A percentile compares a stretch with the other conserved stretches of the same genome.
Conservation (phyloP, 1,284 basidiomycete species). For the Tilletia walkeri region DNA sequence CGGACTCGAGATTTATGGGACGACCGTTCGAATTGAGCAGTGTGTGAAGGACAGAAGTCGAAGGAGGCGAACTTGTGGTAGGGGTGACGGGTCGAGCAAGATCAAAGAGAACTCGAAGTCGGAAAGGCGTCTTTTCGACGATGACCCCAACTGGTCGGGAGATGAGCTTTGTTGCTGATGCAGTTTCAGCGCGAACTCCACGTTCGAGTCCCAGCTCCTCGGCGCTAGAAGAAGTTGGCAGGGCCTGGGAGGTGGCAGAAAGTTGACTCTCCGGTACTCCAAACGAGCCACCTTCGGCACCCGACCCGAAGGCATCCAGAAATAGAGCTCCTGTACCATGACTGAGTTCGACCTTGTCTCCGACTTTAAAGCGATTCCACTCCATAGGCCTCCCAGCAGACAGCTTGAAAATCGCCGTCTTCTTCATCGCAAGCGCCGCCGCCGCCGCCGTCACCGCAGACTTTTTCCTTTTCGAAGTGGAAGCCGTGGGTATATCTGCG, state of each 20-base stretch:
- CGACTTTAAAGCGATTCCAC: conserved; percentile 18
- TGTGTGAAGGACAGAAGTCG: neutral
- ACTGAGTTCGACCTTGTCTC: conserved; percentile 24
- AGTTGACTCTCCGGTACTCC: neutral
- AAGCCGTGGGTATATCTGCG: neutral
- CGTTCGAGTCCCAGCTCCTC: too few relatives aligned
- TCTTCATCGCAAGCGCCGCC: conserved; percentile 39
- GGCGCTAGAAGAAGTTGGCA: neutral
- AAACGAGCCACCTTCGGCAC: neutral
- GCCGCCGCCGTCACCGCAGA: conserved; percentile 21
- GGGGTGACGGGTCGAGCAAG: neutral
- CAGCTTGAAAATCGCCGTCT: conserved; percentile 45
- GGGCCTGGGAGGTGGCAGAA: neutral
- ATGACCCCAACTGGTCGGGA: conserved; percentile 9
- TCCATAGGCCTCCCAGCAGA: conserved; percentile 26
- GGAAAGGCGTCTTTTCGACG: conserved; percentile 2
- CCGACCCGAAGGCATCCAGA: conserved; percentile 3
- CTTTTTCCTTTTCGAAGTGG: neutral
- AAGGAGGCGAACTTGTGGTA: neutral
- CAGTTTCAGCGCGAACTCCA: neutral
- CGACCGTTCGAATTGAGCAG: conserved; percentile 19
- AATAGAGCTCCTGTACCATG: conserved; percentile 29
- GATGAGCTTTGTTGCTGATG: neutral
- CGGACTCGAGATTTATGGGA: conserved; percentile 34
- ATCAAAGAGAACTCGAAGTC: neutral